Base-by-base conservation (phyloP, 306 rosid species). In the Quercus dentata region DNA sequence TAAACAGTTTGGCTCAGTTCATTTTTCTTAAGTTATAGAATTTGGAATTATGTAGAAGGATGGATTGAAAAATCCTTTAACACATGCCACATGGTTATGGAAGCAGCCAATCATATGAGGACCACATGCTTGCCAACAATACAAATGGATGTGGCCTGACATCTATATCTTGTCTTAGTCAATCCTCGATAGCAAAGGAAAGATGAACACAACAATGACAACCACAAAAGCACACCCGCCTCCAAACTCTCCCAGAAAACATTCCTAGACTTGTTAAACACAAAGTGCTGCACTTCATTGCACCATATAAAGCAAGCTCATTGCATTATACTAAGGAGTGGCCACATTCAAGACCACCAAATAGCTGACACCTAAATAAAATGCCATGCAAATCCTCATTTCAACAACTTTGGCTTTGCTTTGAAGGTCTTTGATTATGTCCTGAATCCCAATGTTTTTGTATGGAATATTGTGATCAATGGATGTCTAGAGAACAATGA, bases 261-360 rank as follows among this genome's bases (percentile, higher is more conserved):
- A 79, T 81, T 91, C 62, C 54, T 89, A 44, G 80, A 84, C 71
- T 68, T 87, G 74, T 59, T 91, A 3, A 84, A 85, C 80, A 61
- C 81, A 27, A 85, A 82, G 79, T 89, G 85, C 74, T 62, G 74
- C 74, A 72, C 78, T 81, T 87, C 92, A 58, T 61, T 72, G 1
- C 84, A 76, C 64, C 77, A 83, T 80, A 89, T 87, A 74, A 85
- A 54, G 71, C 91, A 85, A 82, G 83, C 41, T 69, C 95, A 91
- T 79, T 85, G 86, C 15, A 56, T 87, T 38, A 81, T 78, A 10
- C 76, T 89, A 27, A 84, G 80, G 75, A 85, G 84, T 8, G 89
- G 88, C 73, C 88, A 88, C 57, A 88, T 89, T 28, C 85, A 85
- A 68, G 90, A 85, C 84, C 92, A 91, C 31, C 88, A 78, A 14